A percentile compares a stretch with the other conserved stretches of the same genome.
phyloP scores from a whole-genome alignment of 768 basidiomycete genomes.

The Boletus subparvulus region DNA sequence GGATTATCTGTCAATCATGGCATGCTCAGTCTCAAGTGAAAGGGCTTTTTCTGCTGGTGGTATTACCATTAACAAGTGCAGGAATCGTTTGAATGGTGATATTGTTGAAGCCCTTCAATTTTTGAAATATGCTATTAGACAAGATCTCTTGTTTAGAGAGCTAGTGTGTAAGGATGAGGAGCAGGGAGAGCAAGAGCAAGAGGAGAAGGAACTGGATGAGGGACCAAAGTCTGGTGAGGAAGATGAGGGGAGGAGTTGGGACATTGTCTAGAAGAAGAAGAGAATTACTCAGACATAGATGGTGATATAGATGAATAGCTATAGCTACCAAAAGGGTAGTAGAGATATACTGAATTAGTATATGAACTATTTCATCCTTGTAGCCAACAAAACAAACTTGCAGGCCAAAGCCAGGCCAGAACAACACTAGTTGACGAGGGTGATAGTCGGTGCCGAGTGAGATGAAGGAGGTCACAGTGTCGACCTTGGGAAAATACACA shows the following conservation, averaged over 20 bases:
- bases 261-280: not conserved
- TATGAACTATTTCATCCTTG: too few species aligned
- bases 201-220: too few species aligned
- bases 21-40: too few species aligned
- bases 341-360: too few species aligned
- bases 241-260: not conserved
- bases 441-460: too few species aligned
- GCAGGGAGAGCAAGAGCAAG: too few species aligned
- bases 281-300: not conserved
- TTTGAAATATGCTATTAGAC: not conserved
- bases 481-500: too few species aligned
- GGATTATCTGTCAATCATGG: not conserved
- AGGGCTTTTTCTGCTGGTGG: too few species aligned
- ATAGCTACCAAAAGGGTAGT: not conserved
- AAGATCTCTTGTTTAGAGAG: not conserved
- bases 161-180: not conserved
- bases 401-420: too few species aligned
- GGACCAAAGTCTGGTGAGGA: not conserved
- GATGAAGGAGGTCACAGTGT: too few species aligned
- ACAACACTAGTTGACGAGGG: too few species aligned
- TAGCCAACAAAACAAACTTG: too few species aligned
- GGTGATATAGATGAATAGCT: not conserved
- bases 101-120: not conserved
- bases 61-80: not conserved
- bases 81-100: not conserved